Percentiles rank a stretch among this genome's conserved stretches.
phyloP scores from a whole-genome alignment of 1,284 basidiomycete genomes.

The Cutaneotrichosporon sp. region DNA sequence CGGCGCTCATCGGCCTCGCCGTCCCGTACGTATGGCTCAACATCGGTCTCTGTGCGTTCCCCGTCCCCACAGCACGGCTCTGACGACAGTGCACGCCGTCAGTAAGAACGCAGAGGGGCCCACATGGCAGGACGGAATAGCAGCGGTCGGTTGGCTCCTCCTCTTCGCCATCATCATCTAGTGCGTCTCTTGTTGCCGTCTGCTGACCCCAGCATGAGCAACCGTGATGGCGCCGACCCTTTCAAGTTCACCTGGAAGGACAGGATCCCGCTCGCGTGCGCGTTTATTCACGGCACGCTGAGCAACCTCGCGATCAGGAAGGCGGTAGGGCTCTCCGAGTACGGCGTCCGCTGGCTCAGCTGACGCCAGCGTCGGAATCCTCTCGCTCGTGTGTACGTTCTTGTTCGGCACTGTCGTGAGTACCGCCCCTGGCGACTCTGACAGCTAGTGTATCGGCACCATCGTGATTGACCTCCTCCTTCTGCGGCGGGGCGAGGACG shows the following conservation, averaged over 20 bases:
- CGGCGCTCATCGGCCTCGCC: not conserved
- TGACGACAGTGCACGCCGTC: not conserved
- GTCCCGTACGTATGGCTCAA: slow-evolving; percentile 1
- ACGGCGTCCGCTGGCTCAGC: not conserved
- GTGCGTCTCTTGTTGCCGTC: not conserved
- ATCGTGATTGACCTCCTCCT: not conserved
- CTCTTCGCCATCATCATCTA: not conserved
- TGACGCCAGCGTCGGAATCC: not conserved
- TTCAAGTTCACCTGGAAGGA: not conserved
- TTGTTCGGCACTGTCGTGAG: not conserved
- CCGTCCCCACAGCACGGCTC: not conserved
- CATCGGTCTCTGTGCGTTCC: not conserved
- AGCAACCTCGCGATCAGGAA: not conserved
- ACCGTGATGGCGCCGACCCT: not conserved
- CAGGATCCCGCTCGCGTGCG: not conserved
- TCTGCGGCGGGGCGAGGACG: not conserved
- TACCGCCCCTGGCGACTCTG: not conserved
- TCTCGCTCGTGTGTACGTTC: not conserved
- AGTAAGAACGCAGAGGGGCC: not conserved
- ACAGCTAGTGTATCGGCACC: not conserved
- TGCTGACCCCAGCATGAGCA: slow-evolving; percentile 7
- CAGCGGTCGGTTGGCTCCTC: not conserved
- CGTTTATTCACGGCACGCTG: not conserved
- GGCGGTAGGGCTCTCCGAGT: not conserved
- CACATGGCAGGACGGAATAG: not conserved